Conservation (phyloP, 164 flowering plant species). For the Nelumbo lutea region DNA sequence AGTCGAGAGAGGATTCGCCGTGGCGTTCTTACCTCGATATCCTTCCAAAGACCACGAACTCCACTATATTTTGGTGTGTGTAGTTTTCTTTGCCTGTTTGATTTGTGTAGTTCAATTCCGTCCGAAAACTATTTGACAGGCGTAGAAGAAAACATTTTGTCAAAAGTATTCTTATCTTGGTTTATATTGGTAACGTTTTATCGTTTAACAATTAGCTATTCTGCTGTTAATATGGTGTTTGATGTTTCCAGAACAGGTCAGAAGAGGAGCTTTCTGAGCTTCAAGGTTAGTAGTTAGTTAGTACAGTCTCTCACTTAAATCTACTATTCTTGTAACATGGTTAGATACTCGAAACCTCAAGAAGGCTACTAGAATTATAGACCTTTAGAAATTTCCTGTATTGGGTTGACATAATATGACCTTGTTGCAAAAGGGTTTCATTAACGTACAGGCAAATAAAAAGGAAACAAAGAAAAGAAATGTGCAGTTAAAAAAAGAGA, state of each 20-base stretch:
- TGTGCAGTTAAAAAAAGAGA: not conserved
- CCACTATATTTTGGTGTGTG: constrained; percentile 87
- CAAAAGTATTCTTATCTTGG: too few species aligned
- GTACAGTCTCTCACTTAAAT: constrained; percentile 3
- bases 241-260: constrained; percentile 87
- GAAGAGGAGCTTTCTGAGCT: constrained; percentile 91
- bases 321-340: not conserved
- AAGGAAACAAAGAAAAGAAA: not conserved
- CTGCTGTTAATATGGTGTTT: constrained; percentile 34
- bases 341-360: too few species aligned
- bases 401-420: not conserved
- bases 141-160: too few species aligned
- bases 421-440: not conserved
- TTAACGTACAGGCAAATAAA: not conserved
- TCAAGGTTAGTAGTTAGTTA: constrained; percentile 43
- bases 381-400: not conserved
- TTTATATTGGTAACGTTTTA: not conserved
- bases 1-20: constrained; percentile 42
- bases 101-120: not conserved
- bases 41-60: constrained; percentile 63
- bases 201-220: constrained; percentile 7
- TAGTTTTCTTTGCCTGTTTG: constrained; percentile 1
- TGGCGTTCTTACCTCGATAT: constrained; percentile 66
- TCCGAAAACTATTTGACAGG: not conserved
- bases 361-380: not conserved